Base-by-base conservation (phyloP, 2,329 filamentous ascomycete species). In the Colletotrichum siamense region DNA sequence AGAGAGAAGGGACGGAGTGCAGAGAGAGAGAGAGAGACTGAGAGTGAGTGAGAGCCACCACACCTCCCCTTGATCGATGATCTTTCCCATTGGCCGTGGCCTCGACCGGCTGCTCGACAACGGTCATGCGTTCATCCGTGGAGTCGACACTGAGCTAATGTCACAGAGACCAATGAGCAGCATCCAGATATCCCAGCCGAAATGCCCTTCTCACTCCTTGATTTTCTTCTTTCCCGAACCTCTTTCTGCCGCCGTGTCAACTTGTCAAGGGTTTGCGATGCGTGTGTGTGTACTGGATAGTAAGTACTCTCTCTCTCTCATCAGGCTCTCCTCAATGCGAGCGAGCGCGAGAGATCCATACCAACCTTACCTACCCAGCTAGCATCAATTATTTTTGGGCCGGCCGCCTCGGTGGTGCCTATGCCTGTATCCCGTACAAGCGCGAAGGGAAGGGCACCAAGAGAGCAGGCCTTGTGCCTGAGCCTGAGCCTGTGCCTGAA, bases 41-140 rank as follows among this genome's bases (percentile, higher is more conserved):
- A 39, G 34, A 49, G 49, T 5, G 52, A 15, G 32, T 3, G 39
- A 32, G 26, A 55, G 73, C 63, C 55, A 59, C 73, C 55, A 68
- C 73, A 49, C 63, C 63, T 67, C 69, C 73, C 64, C 64, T 73
- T 73, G 69, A 73, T 73, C 39, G 64, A 76, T 64, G 70, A 76
- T 76, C 73, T 61, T 76, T 73, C 44, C 73, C 73, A 76, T 76
- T 76, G 69, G 69, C 12, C 57, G 69, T 69, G 70, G 69, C 44
- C 64, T 76, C 73, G 73, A 32, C 73, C 73, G 62, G 57, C 63
- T 71, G 62, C 64, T 86, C 83, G 82, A 86, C 86, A 87, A 88
- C 87, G 85, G 87, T 86, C 87, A 89, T 89, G 88, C 87, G 85
- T 86, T 87, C 85, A 86, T 86, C 86, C 87, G 87, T 85, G 82